phyloP scores from a whole-genome alignment of 1,284 basidiomycete species.

The Trichosporon asahii region DNA sequence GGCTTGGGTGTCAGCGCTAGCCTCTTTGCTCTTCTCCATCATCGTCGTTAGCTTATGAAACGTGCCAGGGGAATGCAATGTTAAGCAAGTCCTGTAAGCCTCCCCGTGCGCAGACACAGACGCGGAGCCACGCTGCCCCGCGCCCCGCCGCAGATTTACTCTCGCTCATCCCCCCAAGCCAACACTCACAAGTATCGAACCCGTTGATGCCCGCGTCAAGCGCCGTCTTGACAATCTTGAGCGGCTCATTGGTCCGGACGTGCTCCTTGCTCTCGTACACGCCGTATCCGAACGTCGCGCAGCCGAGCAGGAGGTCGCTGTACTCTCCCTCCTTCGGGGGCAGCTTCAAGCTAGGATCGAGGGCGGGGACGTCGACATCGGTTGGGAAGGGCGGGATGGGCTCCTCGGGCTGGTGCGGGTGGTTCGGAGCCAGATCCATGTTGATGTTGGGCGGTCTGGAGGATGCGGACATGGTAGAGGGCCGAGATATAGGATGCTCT shows the following conservation, averaged over 20 bases:
- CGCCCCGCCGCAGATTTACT: not conserved
- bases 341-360: constrained; percentile 32
- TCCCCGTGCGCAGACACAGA: too few species aligned
- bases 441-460: not conserved
- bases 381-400: constrained; percentile 24
- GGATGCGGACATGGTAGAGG: constrained; percentile 1
- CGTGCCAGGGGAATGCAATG: too few species aligned
- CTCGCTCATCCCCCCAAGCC: too few species aligned
- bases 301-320: constrained; percentile 60
- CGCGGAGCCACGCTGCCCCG: not conserved
- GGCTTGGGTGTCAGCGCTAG: constrained; percentile 28
- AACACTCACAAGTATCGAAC: constrained; percentile 69
- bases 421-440: constrained; percentile 28
- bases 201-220: constrained; percentile 82
- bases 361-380: constrained; percentile 20
- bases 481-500: not conserved
- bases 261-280: constrained; percentile 68
- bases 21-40: not conserved
- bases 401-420: constrained; percentile 42
- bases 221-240: constrained; percentile 71
- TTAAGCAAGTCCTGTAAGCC: too few species aligned
- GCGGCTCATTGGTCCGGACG: constrained; percentile 61
- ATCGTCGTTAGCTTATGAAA: too few species aligned
- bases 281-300: constrained; percentile 65
- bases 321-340: constrained; percentile 20